Evolutionary conservation across 495 filamentous ascomycete species (phyloP).

Genomic region (Xylaria scruposa): DNA sequence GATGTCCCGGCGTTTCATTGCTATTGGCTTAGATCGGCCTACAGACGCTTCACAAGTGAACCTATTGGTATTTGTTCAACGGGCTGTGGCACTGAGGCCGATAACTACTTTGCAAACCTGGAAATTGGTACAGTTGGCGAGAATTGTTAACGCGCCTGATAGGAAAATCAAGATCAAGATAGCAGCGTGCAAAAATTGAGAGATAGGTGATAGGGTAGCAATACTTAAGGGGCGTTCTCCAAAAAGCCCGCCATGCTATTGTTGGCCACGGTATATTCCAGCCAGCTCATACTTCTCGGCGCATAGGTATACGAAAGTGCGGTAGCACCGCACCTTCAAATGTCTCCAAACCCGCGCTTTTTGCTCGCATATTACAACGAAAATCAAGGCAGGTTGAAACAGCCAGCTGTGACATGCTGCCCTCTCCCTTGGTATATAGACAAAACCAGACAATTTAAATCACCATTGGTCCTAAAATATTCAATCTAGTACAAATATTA

Average conservation of each 20-base stretch:
- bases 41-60: not conserved
- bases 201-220: not conserved
- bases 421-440: not conserved
- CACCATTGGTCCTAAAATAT: not conserved
- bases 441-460: not conserved
- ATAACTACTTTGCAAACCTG: not conserved
- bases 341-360: not conserved
- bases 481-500: not conserved
- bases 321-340: not conserved
- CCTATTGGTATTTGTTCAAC: not conserved
- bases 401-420: not conserved
- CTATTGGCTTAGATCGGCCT: not conserved
- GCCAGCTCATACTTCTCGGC: not conserved
- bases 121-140: not conserved
- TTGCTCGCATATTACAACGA: not conserved
- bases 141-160: not conserved
- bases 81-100: not conserved
- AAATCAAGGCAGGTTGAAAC: not conserved
- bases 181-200: not conserved
- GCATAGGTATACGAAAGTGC: not conserved
- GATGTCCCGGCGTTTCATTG: not conserved
- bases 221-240: not conserved
- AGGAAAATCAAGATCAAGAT: not conserved
- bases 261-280: not conserved
- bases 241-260: not conserved